phyloP scores from a whole-genome alignment of 345 rosid species.

The Euphorbia peplus region DNA sequence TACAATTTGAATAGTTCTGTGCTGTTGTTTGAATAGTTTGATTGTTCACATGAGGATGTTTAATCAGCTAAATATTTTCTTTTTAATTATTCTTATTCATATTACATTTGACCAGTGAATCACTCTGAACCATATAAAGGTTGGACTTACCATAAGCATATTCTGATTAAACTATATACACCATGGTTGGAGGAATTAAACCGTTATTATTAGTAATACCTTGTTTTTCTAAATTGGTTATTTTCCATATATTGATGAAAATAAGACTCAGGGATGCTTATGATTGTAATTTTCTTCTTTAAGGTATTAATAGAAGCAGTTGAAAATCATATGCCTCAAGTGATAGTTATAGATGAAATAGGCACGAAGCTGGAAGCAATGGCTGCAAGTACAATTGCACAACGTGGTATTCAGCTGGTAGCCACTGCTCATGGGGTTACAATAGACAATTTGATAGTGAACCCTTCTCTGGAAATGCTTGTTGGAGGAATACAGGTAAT shows the following conservation, averaged over 20 bases:
- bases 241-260: not conserved
- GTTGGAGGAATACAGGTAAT: constrained; percentile 87
- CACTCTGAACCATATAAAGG: not conserved
- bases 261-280: not conserved
- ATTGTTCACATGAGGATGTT: constrained; percentile 6
- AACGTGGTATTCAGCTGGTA: constrained; percentile 91
- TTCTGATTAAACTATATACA: not conserved
- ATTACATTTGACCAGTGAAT: not conserved
- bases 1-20: constrained; percentile 4
- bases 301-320: constrained; percentile 90
- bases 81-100: not conserved
- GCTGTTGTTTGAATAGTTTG: constrained; percentile 5
- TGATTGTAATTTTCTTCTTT: constrained; percentile 14
- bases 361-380: constrained; percentile 93
- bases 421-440: constrained; percentile 90
- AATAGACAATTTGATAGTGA: constrained; percentile 79
- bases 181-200: not conserved
- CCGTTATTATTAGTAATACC: too few species aligned
- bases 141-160: not conserved
- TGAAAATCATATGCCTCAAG: constrained; percentile 97
- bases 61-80: constrained; percentile 3
- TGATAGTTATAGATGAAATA: constrained; percentile 90
- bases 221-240: not conserved
- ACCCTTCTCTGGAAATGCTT: constrained; percentile 89
- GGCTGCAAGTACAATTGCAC: constrained; percentile 95